phyloP scores from a whole-genome alignment of 169 alveolate species.

The Plasmodium falciparum region DNA sequence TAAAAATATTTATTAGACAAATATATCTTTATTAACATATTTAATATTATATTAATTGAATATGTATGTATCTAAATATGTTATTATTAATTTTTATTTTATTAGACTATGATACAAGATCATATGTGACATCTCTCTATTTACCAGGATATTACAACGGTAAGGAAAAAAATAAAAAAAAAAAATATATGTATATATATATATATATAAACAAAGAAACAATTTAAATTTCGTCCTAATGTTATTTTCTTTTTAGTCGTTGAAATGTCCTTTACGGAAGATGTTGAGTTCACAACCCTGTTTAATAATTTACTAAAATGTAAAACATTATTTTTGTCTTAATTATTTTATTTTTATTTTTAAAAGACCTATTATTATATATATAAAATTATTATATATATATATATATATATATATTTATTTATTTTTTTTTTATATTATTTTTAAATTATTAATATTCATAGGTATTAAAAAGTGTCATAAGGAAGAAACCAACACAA shows the following conservation, averaged over 20 bases:
- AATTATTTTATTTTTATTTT: no score
- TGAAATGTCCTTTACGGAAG: constrained; percentile 29
- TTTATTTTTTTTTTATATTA: no score
- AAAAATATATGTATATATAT: neutral
- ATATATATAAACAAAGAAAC: neutral
- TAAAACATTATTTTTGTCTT: neutral
- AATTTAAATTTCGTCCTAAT: neutral
- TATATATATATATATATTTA: no score
- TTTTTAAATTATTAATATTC: no score
- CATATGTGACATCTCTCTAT: constrained; percentile 30
- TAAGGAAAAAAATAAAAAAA: constrained; percentile 1
- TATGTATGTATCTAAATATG: neutral
- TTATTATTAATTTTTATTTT: neutral
- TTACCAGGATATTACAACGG: constrained; percentile 64
- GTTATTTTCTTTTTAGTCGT: constrained; percentile 22
- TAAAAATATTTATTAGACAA: no score
- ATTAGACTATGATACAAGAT: constrained; percentile 23
- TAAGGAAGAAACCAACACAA: neutral
- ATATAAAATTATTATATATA: no score
- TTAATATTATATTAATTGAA: neutral
- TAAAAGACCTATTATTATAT: neutral
- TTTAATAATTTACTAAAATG: constrained; percentile 26
- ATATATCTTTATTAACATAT: neutral
- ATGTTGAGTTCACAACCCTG: neutral
- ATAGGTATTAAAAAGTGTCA: constrained; percentile 48